These are phyloP conservation scores for Poteriospumella lacustris DNA, from an alignment of 108 stramenopile species.

Conservation along the genomic window DNA sequence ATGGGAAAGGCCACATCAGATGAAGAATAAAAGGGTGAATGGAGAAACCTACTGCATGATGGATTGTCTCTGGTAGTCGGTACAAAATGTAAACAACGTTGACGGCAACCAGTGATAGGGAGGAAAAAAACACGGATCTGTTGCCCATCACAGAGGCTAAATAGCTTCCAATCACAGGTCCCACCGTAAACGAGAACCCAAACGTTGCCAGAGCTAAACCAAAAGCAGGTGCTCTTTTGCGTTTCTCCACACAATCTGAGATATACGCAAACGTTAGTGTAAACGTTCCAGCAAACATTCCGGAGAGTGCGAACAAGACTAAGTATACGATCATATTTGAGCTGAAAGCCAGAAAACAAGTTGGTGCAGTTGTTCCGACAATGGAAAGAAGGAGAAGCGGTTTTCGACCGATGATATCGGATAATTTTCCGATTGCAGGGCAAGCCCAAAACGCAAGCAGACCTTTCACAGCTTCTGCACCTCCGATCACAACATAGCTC, in stretches of 20 bases:
- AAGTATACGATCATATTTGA: constrained; percentile 34
- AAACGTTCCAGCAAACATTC: constrained; percentile 89
- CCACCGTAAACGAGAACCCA: constrained; percentile 86
- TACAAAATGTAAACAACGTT: constrained; percentile 42
- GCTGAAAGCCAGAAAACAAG: constrained; percentile 77
- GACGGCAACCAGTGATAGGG: constrained; percentile 33
- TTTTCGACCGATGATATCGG: constrained; percentile 73
- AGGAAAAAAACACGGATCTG: constrained; percentile 46
- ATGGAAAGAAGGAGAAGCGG: constrained; percentile 78
- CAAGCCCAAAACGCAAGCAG: constrained; percentile 82
- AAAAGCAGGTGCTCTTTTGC: constrained; percentile 82
- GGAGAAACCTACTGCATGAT: too few relatives aligned
- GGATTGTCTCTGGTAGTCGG: constrained; percentile 48
- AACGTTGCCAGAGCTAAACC: constrained; percentile 91
- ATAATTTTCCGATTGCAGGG: constrained; percentile 79
- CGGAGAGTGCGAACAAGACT: constrained; percentile 59
- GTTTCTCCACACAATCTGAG: constrained; percentile 71
- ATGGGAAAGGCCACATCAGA: too few relatives aligned
- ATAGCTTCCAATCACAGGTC: constrained; percentile 89
- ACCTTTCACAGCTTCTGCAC: constrained; percentile 78
- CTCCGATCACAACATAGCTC: constrained; percentile 74
- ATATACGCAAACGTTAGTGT: constrained; percentile 95
- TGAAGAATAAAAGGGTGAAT: too few relatives aligned
- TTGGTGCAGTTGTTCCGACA: constrained; percentile 77
- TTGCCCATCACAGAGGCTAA: constrained; percentile 59